Conservation (phyloP, 2,329 filamentous ascomycete genomes). For the Stemphylium vesicarium region DNA sequence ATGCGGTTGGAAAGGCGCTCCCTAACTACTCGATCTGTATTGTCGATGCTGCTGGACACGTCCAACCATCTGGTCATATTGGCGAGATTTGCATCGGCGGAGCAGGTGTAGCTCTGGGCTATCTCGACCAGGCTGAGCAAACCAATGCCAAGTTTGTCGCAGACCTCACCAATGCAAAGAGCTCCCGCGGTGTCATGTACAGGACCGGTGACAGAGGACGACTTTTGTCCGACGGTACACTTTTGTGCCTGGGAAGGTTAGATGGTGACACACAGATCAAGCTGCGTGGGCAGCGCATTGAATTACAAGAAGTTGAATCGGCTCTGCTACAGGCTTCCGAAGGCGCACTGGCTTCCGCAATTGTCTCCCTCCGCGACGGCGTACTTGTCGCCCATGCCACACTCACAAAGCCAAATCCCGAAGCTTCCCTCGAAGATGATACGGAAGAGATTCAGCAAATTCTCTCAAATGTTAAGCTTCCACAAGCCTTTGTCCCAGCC, state of each 20-base stretch:
- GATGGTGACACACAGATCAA: slow-evolving; percentile 54
- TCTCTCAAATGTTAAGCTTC: slow-evolving; percentile 27
- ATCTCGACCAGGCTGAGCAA: slow-evolving; percentile 31
- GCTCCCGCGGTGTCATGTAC: slow-evolving; percentile 33
- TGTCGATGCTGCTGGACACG: slow-evolving; percentile 46
- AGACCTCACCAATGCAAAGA: not conserved
- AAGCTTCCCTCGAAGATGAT: not conserved
- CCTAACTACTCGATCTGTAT: slow-evolving; percentile 41
- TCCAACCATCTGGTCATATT: slow-evolving; percentile 49
- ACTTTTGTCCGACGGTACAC: slow-evolving; percentile 41
- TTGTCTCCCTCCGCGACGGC: slow-evolving; percentile 25
- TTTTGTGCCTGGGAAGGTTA: slow-evolving; percentile 28
- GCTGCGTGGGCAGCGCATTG: slow-evolving; percentile 54
- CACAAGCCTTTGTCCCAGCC: slow-evolving; percentile 38
- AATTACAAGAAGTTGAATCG: slow-evolving; percentile 56
- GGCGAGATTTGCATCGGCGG: slow-evolving; percentile 55
- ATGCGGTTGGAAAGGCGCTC: not conserved
- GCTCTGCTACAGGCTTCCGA: slow-evolving; percentile 35
- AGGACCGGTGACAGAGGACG: slow-evolving; percentile 51
- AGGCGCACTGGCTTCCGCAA: slow-evolving; percentile 32
- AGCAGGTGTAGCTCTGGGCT: slow-evolving; percentile 40
- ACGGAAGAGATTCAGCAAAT: not conserved
- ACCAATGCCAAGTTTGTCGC: slow-evolving; percentile 20
- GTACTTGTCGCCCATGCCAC: slow-evolving; percentile 6
- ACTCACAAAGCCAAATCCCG: not conserved